Percentiles rank a stretch among this genome's conserved stretches.
Evolutionary conservation across 2,329 filamentous ascomycete species (phyloP).

Genomic region (Whalleya microplaca): DNA sequence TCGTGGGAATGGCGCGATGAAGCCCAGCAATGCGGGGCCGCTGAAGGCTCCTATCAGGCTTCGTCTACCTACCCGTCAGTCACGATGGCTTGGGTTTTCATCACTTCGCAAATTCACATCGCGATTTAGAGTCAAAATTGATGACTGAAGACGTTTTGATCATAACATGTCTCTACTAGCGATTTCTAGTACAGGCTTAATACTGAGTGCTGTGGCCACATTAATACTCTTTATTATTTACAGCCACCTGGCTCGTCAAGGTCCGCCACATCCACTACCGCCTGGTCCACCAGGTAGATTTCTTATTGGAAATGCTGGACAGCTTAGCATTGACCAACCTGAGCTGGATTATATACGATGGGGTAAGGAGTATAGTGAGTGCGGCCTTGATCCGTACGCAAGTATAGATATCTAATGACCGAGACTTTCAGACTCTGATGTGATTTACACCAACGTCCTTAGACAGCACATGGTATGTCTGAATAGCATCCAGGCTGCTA

Average conservation of each 20-base stretch:
- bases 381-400: no score
- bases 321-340: conserved; percentile 36
- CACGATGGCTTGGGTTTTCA: not conserved
- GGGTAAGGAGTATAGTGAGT: conserved; percentile 38
- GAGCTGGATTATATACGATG: conserved; percentile 38
- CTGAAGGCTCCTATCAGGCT: not conserved
- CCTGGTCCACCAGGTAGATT: conserved; percentile 36
- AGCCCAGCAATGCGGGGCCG: no score
- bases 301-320: conserved; percentile 37
- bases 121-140: not conserved
- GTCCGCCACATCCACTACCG: conserved; percentile 29
- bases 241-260: conserved; percentile 7
- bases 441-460: conserved; percentile 41
- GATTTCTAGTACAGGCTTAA: conserved; percentile 1
- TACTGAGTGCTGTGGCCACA: conserved; percentile 9
- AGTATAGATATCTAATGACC: not conserved
- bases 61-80: not conserved
- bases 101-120: not conserved
- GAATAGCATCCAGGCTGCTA: conserved; percentile 42
- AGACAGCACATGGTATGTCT: conserved; percentile 44
- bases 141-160: not conserved
- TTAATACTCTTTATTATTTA: conserved; percentile 12
- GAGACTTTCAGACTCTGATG: conserved; percentile 26
- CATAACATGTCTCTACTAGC: not conserved
- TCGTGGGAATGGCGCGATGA: no score